Evolutionary conservation across 768 basidiomycete species (phyloP), one percentile per base, ranked within the genome.

Genomic region (Tricholoma saponaceum): DNA sequence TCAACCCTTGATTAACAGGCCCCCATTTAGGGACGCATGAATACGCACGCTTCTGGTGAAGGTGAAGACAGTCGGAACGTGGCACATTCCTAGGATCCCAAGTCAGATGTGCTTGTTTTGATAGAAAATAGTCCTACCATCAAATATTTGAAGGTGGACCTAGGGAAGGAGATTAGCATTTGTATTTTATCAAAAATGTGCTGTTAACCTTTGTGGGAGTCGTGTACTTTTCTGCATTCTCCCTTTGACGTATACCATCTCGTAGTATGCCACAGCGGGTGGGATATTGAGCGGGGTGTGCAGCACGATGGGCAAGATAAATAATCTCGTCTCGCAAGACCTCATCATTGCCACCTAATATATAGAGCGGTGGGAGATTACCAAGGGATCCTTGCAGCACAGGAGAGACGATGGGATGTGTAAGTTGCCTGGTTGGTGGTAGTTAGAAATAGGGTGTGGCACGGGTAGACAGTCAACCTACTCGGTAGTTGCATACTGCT

Each of bases 271-370:
- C 83, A 30, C 8, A 8, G 28, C 8, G 4, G 4, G 8, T 8
- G 8, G 28, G 88, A 64, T 84, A 90, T 28, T 80, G 67, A 0
- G 78, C 73, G 0, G 90, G 92, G 65, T 86, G 74, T 1, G 92
- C 89, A 4, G 90, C 90, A 62, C 88, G 87, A 68, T 93, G 91
- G 0, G 91, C 90, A 59, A 86, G 62, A 64, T 87, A 90, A 6
- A 92, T 75, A 26, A 89, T 84, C 69, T 92, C 90, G 67, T 94
- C 91, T 18, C 89, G 71, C 33, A 92, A 68, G 0, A 89, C 83
- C 67, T 92, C 91, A 12, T 83, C 84, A 59, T 91, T 81, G 0
- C 90, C 89, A 2, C 83, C 82, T 23, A 89, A 69, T 57, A 93
- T 82, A 62, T 89, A 86, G 12, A 28, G 28, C 28, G 28, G 28